phyloP scores from a whole-genome alignment of 2,329 filamentous ascomycete species.

The Beauveria scarabaeidicola region DNA sequence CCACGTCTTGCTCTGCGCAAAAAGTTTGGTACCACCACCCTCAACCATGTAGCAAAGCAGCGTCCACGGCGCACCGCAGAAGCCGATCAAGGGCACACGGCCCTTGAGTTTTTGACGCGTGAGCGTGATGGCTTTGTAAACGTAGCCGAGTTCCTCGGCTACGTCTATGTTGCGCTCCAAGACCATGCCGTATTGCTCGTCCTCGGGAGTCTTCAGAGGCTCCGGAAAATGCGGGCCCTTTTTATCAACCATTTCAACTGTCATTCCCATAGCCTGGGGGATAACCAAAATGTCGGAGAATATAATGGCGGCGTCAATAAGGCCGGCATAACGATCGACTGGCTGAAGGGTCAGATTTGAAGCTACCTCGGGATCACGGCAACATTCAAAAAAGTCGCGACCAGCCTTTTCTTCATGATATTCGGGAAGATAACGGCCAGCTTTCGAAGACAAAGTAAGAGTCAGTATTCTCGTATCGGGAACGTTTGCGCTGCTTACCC shows the following conservation, averaged over 20 bases:
- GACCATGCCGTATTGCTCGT: slow-evolving; percentile 73
- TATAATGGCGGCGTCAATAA: slow-evolving; percentile 95
- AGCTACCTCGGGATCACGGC: slow-evolving; percentile 83
- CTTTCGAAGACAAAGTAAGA: slow-evolving; percentile 34
- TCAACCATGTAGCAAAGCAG: slow-evolving; percentile 98
- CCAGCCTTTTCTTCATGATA: slow-evolving; percentile 91
- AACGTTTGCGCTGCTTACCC: slow-evolving; percentile 44
- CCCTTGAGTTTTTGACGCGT: slow-evolving; percentile 83
- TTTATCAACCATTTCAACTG: slow-evolving; percentile 96
- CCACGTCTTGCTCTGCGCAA: slow-evolving; percentile 92
- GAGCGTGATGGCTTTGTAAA: slow-evolving; percentile 89
- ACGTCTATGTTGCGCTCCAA: slow-evolving; percentile 76
- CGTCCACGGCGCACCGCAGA: slow-evolving; percentile 96
- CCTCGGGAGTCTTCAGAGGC: slow-evolving; percentile 69
- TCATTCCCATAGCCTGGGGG: slow-evolving; percentile 96
- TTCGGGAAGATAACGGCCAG: slow-evolving; percentile 92
- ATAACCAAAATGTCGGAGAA: slow-evolving; percentile 98
- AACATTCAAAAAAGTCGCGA: slow-evolving; percentile 96
- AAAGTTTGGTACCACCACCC: slow-evolving; percentile 90
- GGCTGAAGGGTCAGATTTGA: slow-evolving; percentile 92
- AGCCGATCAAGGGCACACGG: slow-evolving; percentile 86
- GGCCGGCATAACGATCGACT: slow-evolving; percentile 79
- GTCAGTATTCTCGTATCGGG: neutral
- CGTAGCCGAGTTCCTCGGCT: slow-evolving; percentile 76
- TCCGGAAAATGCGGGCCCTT: slow-evolving; percentile 92